Conservation (phyloP, 1,284 basidiomycete species). For the Melampsora americana region DNA sequence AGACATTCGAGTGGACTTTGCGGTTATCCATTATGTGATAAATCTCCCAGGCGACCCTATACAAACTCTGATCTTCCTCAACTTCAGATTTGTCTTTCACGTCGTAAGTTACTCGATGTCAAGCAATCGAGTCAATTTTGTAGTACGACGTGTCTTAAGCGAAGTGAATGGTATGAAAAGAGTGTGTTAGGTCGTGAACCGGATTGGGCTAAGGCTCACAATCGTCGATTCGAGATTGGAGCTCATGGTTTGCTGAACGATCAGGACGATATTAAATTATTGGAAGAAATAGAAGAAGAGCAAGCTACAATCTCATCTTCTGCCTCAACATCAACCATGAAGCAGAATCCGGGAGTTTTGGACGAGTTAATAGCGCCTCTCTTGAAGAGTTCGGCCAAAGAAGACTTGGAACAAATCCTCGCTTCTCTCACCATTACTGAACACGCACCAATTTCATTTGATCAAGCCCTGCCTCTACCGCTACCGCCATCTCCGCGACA, state of each 20-base stretch:
- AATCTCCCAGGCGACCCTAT: neutral
- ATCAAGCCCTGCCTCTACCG: neutral
- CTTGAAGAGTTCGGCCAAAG: neutral
- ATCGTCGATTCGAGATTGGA: neutral
- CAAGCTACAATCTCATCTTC: neutral
- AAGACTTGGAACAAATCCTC: neutral
- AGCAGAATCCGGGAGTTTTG: neutral
- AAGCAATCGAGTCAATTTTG: slow-evolving; percentile 13
- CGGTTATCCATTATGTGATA: slow-evolving; percentile 31
- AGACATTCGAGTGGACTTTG: slow-evolving; percentile 25
- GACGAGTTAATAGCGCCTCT: neutral
- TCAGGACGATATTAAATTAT: neutral
- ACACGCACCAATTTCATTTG: neutral
- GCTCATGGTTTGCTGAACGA: neutral
- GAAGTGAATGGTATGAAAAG: slow-evolving; percentile 29
- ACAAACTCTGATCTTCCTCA: neutral
- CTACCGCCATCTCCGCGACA: neutral
- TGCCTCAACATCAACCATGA: neutral
- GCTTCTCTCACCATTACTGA: neutral
- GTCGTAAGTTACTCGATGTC: neutral
- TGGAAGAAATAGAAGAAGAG: slow-evolving; percentile 25
- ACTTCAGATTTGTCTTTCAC: neutral
- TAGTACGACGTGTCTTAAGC: slow-evolving; percentile 15
- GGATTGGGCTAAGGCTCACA: slow-evolving; percentile 3
- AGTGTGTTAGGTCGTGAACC: slow-evolving; percentile 6